Percentiles rank a stretch among this genome's conserved stretches.
Evolutionary conservation across 2,329 filamentous ascomycete genomes (phyloP).

Genomic region (Fusarium musae): DNA sequence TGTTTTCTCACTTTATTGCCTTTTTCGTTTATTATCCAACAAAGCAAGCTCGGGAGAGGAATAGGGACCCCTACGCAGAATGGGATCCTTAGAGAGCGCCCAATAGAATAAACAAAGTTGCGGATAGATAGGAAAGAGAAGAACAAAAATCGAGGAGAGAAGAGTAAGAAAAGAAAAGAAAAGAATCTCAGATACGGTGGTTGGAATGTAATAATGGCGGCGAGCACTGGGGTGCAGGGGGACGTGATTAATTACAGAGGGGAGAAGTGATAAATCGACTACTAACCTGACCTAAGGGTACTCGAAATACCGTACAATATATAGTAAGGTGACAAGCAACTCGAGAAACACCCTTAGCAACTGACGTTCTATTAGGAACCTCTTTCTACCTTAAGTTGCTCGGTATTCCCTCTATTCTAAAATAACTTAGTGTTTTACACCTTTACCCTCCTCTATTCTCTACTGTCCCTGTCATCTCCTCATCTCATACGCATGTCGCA

Average conservation of each 20-base stretch:
- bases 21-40: neutral
- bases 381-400: neutral
- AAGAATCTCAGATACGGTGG: neutral
- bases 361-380: neutral
- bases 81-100: neutral
- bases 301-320: neutral
- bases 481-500: neutral
- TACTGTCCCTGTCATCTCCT: neutral
- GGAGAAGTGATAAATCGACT: neutral
- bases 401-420: neutral
- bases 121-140: neutral
- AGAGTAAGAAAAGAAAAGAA: neutral
- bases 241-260: neutral
- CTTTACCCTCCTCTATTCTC: neutral
- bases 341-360: neutral
- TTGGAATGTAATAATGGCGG: slow-evolving; percentile 8
- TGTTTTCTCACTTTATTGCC: neutral
- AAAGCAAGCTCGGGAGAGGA: neutral
- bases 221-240: slow-evolving; percentile 9
- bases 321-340: neutral
- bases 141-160: neutral
- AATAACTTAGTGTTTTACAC: no score
- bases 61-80: neutral
- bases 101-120: neutral
- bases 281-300: neutral